phyloP scores from a whole-genome alignment of 75 land plant species.

The Pinus albicaulis region DNA sequence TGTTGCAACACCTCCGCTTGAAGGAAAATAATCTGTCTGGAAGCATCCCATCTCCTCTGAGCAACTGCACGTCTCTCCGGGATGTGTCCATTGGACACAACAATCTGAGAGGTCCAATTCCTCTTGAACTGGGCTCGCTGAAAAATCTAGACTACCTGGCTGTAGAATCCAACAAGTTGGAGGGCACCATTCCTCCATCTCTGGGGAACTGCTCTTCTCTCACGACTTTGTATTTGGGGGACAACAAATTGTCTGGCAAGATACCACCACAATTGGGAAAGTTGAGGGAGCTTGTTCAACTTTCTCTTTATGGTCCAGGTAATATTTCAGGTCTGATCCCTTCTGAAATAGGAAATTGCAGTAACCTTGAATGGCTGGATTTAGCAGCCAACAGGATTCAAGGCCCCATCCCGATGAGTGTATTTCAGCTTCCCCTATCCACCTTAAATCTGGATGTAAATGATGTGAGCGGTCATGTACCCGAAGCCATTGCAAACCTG shows the following conservation, averaged over 20 bases:
- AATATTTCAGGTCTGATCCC: slow-evolving; percentile 12
- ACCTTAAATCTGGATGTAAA: neutral
- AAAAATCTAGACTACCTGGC: slow-evolving; percentile 15
- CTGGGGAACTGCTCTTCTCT: neutral
- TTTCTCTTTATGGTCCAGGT: too few species aligned
- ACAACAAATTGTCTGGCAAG: too few species aligned
- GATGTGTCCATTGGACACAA: slow-evolving; percentile 18
- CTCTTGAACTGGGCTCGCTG: too few species aligned
- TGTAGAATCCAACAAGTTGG: slow-evolving; percentile 23
- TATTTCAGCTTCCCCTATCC: neutral
- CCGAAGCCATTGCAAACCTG: too few species aligned
- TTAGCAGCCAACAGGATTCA: neutral
- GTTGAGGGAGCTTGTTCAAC: too few species aligned
- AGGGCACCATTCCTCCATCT: slow-evolving; percentile 3
- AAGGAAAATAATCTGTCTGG: too few species aligned
- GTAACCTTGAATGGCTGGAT: neutral
- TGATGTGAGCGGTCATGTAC: too few species aligned
- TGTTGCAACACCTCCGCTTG: too few species aligned
- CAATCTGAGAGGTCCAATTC: too few species aligned
- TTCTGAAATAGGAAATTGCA: slow-evolving; percentile 1
- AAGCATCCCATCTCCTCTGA: too few species aligned
- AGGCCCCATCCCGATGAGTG: neutral
- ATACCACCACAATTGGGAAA: too few species aligned
- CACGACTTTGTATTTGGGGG: neutral
- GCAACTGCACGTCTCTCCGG: too few species aligned